Conservation (phyloP, 2,329 filamentous ascomycete species). For the Curvularia verruculosa region DNA sequence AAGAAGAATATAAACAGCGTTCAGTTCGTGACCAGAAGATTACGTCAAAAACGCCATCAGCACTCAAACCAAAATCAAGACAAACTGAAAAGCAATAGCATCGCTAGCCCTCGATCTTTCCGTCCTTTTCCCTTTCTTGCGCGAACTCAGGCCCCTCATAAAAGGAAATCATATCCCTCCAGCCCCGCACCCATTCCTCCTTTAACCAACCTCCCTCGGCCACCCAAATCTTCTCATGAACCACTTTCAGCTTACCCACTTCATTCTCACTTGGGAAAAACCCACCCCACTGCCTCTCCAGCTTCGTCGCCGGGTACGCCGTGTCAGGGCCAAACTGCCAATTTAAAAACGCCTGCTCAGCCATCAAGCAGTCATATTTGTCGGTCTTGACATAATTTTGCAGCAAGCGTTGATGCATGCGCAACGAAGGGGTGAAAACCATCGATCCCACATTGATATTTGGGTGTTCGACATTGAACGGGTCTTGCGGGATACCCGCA, state of each 20-base stretch:
- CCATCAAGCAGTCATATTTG: constrained; percentile 39
- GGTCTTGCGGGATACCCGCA: constrained; percentile 33
- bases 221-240: constrained; percentile 47
- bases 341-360: constrained; percentile 45
- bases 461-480: constrained; percentile 13
- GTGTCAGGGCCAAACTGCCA: constrained; percentile 40
- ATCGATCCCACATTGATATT: constrained; percentile 45
- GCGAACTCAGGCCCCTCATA: constrained; percentile 32
- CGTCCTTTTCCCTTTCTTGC: constrained; percentile 20
- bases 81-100: neutral
- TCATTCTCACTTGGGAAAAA: constrained; percentile 32
- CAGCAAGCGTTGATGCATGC: constrained; percentile 39
- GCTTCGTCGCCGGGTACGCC: constrained; percentile 33
- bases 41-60: neutral
- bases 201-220: constrained; percentile 28
- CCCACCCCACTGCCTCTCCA: constrained; percentile 39
- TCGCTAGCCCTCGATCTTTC: neutral
- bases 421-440: constrained; percentile 38
- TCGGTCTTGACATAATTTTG: constrained; percentile 43
- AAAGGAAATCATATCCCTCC: constrained; percentile 36
- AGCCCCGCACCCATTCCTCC: constrained; percentile 33
- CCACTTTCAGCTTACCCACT: constrained; percentile 37
- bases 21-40: neutral
- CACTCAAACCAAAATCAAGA: neutral
- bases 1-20: neutral